Conservation (phyloP, 495 filamentous ascomycete genomes). For the Bacidia gigantensis region DNA sequence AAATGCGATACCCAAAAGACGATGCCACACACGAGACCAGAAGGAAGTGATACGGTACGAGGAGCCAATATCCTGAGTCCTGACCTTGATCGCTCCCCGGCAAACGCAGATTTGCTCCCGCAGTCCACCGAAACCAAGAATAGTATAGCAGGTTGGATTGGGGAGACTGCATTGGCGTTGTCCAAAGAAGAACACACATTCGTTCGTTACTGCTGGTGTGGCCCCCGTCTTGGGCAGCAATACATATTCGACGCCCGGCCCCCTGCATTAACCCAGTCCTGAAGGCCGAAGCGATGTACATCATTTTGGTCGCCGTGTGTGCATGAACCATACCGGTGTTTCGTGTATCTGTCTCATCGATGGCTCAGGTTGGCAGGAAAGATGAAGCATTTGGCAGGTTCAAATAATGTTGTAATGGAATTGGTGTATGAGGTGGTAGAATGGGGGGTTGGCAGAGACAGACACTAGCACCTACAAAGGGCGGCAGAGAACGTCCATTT, state of each 20-base stretch:
- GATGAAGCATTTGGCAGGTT: too few species aligned
- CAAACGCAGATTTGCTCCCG: background rate
- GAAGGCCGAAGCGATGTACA: slow-evolving; percentile 7
- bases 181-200: background rate
- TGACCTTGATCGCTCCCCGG: slow-evolving; percentile 1
- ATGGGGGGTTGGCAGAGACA: too few species aligned
- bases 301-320: slow-evolving; percentile 6
- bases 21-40: too few species aligned
- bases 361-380: too few species aligned
- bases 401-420: too few species aligned
- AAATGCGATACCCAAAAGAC: too few species aligned
- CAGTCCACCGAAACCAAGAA: background rate
- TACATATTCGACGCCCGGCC: slow-evolving; percentile 7
- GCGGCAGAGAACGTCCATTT: too few species aligned
- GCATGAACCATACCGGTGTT: slow-evolving; percentile 8
- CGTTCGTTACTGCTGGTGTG: background rate
- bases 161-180: background rate
- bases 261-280: slow-evolving; percentile 12
- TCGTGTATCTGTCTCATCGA: too few species aligned
- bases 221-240: slow-evolving; percentile 13
- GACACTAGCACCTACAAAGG: too few species aligned
- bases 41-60: slow-evolving; percentile 1
- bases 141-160: slow-evolving; percentile 6
- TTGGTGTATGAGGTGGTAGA: too few species aligned
- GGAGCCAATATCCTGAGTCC: background rate